Evolutionary conservation across 768 basidiomycete species (phyloP), one percentile per base, ranked within the genome.

Genomic region (Suillus decipiens): DNA sequence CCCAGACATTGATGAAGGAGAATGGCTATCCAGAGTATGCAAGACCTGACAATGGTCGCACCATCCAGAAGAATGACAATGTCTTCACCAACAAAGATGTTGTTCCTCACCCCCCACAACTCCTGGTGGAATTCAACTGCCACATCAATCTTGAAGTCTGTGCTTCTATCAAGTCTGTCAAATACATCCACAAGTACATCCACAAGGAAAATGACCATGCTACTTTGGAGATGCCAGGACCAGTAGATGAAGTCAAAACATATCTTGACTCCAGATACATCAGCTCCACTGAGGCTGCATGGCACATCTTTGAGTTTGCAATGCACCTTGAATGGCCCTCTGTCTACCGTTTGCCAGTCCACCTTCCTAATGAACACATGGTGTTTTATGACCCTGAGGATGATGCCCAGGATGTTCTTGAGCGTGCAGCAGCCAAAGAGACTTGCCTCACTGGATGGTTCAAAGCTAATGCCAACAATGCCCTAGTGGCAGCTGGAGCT

Each of bases 131-230:
- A 3, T 28, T 28, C 28, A 28, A 77, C 60, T 82, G 82, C 63
- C 82, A 86, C 61, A 82, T 84, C 66, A 86, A 86, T 71, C 64
- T 84, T 0, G 83, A 86, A 65, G 76, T 76, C 57, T 73, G 69
- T 58, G 70, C 69, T 0, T 77, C 75, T 15, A 65, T 84, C 42
- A 71, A 70, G 10, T 66, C 80, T 5, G 59, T 81, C 68, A 82
- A 83, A 61, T 86, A 86, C 59, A 67, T 78, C 28, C 75, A 76
- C 71, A 84, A 84, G 67, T 84, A 84, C 67, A 71, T 83, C 24
- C 75, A 82, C 70, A 86, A 85, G 64, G 83, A 84, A 9, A 65
- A 64, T 63, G 82, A 85, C 66, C 66, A 72, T 12, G 73, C 75
- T 0, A 78, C 79, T 0, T 17, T 82, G 36, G 71, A 78, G 62